These are phyloP conservation scores for Acacia concinna DNA, from an alignment of 331 rosid species.

Conservation along the genomic window DNA sequence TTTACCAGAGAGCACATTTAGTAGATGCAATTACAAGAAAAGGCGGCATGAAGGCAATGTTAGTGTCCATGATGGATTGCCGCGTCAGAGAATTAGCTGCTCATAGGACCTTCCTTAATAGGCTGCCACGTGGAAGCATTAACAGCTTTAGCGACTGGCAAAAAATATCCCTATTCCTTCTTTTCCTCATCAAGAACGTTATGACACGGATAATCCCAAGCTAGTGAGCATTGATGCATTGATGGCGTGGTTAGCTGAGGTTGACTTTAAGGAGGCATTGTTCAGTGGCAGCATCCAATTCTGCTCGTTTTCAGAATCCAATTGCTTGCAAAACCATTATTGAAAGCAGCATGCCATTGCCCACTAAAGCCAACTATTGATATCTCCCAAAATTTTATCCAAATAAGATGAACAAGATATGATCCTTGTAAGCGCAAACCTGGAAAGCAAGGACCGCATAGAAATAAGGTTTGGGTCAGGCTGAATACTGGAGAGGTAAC, in stretches of 20 bases:
- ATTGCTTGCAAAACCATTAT: constrained; percentile 21
- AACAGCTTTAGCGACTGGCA: constrained; percentile 25
- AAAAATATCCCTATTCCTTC: constrained; percentile 36
- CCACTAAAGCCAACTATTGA: constrained; percentile 45
- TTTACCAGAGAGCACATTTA: constrained; percentile 20
- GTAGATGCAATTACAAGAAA: neutral
- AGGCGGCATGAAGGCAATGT: constrained; percentile 19
- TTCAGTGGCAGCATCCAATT: constrained; percentile 60
- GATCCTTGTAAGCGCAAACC: constrained; percentile 24
- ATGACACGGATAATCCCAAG: constrained; percentile 47
- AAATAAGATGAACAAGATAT: constrained; percentile 28
- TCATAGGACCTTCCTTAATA: neutral
- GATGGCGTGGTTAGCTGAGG: constrained; percentile 45
- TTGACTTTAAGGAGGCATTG: constrained; percentile 49
- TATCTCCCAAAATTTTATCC: constrained; percentile 40
- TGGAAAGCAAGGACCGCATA: constrained; percentile 26
- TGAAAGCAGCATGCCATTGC: constrained; percentile 38
- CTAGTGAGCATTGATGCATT: constrained; percentile 59
- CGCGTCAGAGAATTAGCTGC: constrained; percentile 17
- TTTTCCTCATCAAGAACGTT: constrained; percentile 47
- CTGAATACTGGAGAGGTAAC: constrained; percentile 7
- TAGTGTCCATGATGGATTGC: constrained; percentile 18
- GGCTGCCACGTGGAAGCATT: constrained; percentile 32
- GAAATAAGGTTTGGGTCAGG: constrained; percentile 23
- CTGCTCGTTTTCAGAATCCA: constrained; percentile 62